Conservation (phyloP, 202 grass and related monocot species). For the Saccharum hybrid region DNA sequence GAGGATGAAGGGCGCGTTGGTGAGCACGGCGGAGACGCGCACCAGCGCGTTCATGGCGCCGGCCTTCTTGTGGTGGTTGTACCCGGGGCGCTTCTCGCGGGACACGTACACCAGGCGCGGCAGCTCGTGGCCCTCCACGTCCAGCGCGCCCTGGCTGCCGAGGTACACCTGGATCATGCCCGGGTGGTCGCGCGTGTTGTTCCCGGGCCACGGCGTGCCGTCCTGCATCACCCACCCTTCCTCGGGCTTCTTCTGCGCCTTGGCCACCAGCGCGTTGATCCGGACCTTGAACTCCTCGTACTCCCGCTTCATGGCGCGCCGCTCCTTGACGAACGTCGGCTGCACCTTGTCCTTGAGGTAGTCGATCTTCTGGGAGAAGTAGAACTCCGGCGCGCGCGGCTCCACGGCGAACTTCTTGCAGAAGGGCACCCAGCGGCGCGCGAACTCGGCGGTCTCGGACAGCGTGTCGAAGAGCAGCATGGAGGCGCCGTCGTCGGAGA, state of each 20-base stretch:
- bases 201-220: constrained; percentile 90
- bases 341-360: constrained; percentile 98
- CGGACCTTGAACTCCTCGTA: constrained; percentile 96
- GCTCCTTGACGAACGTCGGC: constrained; percentile 85
- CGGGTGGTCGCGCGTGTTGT: constrained; percentile 89
- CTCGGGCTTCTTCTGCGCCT: constrained; percentile 90
- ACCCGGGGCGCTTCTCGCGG: constrained; percentile 75
- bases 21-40: constrained; percentile 85
- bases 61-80: constrained; percentile 96
- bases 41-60: constrained; percentile 94
- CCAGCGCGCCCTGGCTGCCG: constrained; percentile 81
- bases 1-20: constrained; percentile 88
- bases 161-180: constrained; percentile 99
- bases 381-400: constrained; percentile 85
- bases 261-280: constrained; percentile 81
- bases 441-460: constrained; percentile 87
- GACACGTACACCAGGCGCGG: constrained; percentile 88
- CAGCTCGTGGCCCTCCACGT: constrained; percentile 82
- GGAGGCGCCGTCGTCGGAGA: constrained; percentile 89
- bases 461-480: constrained; percentile 92
- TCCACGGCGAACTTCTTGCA: constrained; percentile 93
- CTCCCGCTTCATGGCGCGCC: constrained; percentile 89
- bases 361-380: constrained; percentile 97
- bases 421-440: constrained; percentile 86
- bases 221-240: constrained; percentile 99